These are phyloP conservation scores for Candida mattraensis DNA, from an alignment of 805 yeast genomes.

Conservation along the genomic window DNA sequence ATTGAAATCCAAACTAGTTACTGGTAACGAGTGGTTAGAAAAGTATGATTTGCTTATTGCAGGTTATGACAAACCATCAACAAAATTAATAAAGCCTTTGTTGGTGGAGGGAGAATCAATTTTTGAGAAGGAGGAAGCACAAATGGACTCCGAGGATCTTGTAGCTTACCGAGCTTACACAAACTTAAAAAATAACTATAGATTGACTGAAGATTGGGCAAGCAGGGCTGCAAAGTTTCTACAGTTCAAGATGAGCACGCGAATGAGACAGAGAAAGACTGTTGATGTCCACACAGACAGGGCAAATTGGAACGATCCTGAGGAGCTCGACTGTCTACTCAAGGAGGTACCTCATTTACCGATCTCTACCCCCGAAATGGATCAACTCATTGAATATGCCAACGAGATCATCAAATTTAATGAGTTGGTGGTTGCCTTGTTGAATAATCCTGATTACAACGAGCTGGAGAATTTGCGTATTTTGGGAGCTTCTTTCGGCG, in stretches of 20 bases:
- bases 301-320: constrained; percentile 24
- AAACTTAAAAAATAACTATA: constrained; percentile 42
- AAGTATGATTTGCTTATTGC: constrained; percentile 43
- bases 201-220: constrained; percentile 49
- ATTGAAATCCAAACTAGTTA: constrained; percentile 42
- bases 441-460: constrained; percentile 42
- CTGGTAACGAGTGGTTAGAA: constrained; percentile 52
- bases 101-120: constrained; percentile 57
- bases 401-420: constrained; percentile 53
- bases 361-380: constrained; percentile 58
- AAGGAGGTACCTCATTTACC: constrained; percentile 49
- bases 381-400: constrained; percentile 53
- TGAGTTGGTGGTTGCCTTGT: constrained; percentile 41
- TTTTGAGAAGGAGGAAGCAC: constrained; percentile 16
- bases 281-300: constrained; percentile 23
- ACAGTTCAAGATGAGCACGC: constrained; percentile 50
- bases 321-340: constrained; percentile 40
- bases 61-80: constrained; percentile 44
- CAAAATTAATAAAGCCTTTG: constrained; percentile 45
- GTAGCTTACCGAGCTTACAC: constrained; percentile 23
- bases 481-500: constrained; percentile 60
- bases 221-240: constrained; percentile 55
- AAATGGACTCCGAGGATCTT: constrained; percentile 4
- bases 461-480: constrained; percentile 46
- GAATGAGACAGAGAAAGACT: constrained; percentile 36